Base-by-base conservation (phyloP, 306 rosid species). In the Acacia confusa region DNA sequence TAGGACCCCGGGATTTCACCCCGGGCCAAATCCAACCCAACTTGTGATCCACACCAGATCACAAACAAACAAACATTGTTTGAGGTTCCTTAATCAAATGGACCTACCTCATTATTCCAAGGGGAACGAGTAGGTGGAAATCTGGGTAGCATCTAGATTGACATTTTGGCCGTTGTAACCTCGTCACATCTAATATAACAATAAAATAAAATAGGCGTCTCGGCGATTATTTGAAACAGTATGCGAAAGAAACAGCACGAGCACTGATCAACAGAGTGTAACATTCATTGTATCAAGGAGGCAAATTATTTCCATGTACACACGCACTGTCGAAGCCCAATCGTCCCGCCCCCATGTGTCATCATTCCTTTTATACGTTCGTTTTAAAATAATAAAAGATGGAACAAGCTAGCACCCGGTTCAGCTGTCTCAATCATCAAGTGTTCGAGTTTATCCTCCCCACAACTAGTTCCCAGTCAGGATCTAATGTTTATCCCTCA, bases 371-470 rank as follows among this genome's bases (percentile, higher is more conserved):
- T 50, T 17, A 16, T 32, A 32, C 36, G 36, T 15, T 16, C 17
- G 22, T 50, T 17, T 50, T 50, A 17, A 16, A 50, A 50, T 15
- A 15, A 12, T 47, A 3, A 47, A 13, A 47, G 2, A 14, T 1
- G 6, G 6, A 48, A 48, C 53, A 14, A 45, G 1, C 17, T 2
- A 11, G 17, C 17, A 48, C 19, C 53, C 15, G 17, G 19, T 16
- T 48, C 19, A 3, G 28, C 38, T 58, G 81, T 57, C 66, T 44
- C 11, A 17, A 50, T 50, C 57, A 69, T 41, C 77, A 36, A 55
- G 61, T 24, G n/a, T 7, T 66, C 28, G 34, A 58, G 53, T 52
- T 60, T 82, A 76, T 76, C 81, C 44, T 69, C 81, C 44, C 58
- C 17, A 24, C 19, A 60, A 11, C 66, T 60, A 10, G 44, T 22